Base-by-base conservation (phyloP, 768 basidiomycete species). In the Dioszegia crocea region DNA sequence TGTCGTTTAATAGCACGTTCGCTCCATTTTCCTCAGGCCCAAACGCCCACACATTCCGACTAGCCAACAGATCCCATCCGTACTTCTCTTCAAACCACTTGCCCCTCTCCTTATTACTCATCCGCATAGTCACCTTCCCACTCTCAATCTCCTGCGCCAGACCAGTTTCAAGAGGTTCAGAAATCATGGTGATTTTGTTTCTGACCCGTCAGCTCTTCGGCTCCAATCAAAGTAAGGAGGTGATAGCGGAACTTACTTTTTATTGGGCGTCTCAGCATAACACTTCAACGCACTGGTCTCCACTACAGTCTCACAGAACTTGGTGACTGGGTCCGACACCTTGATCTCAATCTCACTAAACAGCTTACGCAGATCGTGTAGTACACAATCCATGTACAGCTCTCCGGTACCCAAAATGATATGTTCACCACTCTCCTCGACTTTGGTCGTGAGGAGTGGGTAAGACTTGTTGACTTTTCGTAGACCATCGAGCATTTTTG, bases 291-390 rank as follows among this genome's bases (percentile, higher is more conserved):
- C 96, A 65, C 89, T 91, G 30, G 94, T 98, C 81, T 99, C 96
- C 65, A 97, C 80, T 21, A 98, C 94, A 1, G 96, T 99, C 80
- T 99, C 96, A 73, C 90, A 89, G 80, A 99, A 99, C 74, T 91
- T 91, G 16, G 92, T 94, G 38, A 98, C 92, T 1, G 96, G 96
- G 80, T 99, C 96, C 23, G 94, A 98, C 14, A 98, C 92, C 81
- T 99, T 99, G 82, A 99, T 97, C 82, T 99, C 96, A 67, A 98
- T 96, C 80, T 99, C 96, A 29, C 92, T 86, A 79, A 94, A 99
- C 60, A 98, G 73, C 61, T 83, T 84, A 61, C 96, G 82, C 50
- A 99, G 79, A 78, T 99, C 96, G 71, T 99, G 94, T 86, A 99
- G 86, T 44, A 94, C 88, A 63, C 88, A 94, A 75, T 99, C 96